Evolutionary conservation across 805 yeast genomes (phyloP).

Genomic region (Yarrowia keelungensis): DNA sequence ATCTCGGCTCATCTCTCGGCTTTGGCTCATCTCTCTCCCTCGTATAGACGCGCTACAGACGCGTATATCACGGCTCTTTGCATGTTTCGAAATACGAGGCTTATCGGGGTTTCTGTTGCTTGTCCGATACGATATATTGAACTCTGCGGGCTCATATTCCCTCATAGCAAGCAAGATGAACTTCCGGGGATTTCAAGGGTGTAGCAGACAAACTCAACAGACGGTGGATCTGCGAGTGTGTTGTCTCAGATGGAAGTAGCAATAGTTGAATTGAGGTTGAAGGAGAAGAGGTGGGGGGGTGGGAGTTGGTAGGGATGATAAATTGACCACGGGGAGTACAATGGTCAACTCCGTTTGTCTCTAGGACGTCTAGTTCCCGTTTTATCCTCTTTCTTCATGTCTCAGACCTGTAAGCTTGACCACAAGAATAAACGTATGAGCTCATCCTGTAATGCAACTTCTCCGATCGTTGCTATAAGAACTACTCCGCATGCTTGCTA

Average conservation of each 20-base stretch:
- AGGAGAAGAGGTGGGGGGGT: too few species aligned
- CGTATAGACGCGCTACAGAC: conserved; percentile 3
- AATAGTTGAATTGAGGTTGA: background rate
- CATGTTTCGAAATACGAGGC: conserved; percentile 2
- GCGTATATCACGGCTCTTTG: background rate
- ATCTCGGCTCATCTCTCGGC: too few species aligned
- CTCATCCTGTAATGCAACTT: too few species aligned
- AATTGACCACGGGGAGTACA: background rate
- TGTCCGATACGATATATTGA: background rate
- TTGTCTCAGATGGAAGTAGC: conserved; percentile 2
- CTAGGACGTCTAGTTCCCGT: too few species aligned
- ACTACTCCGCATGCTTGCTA: background rate
- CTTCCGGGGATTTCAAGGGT: too few species aligned
- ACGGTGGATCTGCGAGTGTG: background rate
- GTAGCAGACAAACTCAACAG: too few species aligned
- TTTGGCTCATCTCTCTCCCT: background rate
- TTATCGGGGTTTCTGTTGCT: background rate
- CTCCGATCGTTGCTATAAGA: too few species aligned
- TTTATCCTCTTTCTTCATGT: background rate
- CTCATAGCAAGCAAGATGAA: background rate
- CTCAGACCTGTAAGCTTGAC: background rate
- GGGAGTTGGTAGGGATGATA: background rate
- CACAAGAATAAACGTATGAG: too few species aligned
- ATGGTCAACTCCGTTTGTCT: background rate
- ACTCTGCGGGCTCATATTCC: background rate